Percentiles rank a stretch among this genome's conserved stretches.
These are phyloP conservation scores for Mycena kentingensis DNA, from an alignment of 768 basidiomycete species.

Conservation along the genomic window DNA sequence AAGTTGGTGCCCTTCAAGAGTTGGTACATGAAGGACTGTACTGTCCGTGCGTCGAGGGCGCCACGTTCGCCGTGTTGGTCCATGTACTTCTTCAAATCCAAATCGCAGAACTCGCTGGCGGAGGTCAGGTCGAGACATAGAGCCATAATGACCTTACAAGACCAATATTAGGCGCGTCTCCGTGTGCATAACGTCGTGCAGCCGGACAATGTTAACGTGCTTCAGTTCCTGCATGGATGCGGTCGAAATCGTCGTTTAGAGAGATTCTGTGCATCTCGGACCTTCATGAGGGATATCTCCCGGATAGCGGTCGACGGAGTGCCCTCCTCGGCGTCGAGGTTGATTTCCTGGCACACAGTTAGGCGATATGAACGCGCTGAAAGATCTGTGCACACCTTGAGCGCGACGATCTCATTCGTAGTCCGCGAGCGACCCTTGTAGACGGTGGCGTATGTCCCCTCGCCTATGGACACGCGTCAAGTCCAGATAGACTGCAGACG, in stretches of 20 bases:
- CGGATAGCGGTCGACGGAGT: slow-evolving; percentile 98
- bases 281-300: slow-evolving; percentile 97
- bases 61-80: slow-evolving; percentile 96
- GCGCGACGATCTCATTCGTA: slow-evolving; percentile 97
- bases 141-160: too few relatives aligned
- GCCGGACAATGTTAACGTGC: slow-evolving; percentile 96
- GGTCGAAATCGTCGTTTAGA: background rate
- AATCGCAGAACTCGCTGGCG: slow-evolving; percentile 97
- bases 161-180: slow-evolving; percentile 97
- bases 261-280: background rate
- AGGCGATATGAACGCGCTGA: too few relatives aligned
- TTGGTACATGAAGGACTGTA: slow-evolving; percentile 98
- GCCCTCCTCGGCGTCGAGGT: slow-evolving; percentile 98
- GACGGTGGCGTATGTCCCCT: slow-evolving; percentile 96
- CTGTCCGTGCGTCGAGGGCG: slow-evolving; percentile 85
- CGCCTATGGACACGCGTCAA: slow-evolving; percentile 56
- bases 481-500: slow-evolving; percentile 12
- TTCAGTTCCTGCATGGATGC: slow-evolving; percentile 88
- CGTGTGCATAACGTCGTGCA: slow-evolving; percentile 98
- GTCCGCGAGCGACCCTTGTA: slow-evolving; percentile 97
- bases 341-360: too few relatives aligned
- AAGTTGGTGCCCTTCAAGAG: slow-evolving; percentile 96
- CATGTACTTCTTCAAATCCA: slow-evolving; percentile 99
- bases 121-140: too few relatives aligned
- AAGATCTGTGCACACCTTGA: too few relatives aligned